Base-by-base conservation (phyloP, 164 flowering plant species). In the Annona cherimola region DNA sequence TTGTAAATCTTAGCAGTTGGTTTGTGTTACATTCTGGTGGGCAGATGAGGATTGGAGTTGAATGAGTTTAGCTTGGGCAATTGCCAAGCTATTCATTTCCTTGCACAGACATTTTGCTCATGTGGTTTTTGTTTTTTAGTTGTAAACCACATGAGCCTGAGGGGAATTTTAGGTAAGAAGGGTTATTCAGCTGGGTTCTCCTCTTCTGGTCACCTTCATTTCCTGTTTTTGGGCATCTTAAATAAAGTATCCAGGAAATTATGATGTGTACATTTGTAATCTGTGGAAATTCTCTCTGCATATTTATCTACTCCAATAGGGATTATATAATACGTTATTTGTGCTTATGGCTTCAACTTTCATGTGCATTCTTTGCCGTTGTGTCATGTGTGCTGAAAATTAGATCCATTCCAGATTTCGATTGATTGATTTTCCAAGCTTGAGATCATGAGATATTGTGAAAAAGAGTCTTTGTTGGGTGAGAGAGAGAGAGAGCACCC, bases 1-100 rank as follows among this genome's bases (percentile, higher is more conserved):
- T 61, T 42, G 89, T 86, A 87, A 79, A 83, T 87, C 76, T 40
- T 82, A 76, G 85, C 69, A 71, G 84, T 67, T 71, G 50, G 67
- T 69, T 72, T 73, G 72, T 67, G 76, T 73, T 74, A 63, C 63
- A 77, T 57, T 61, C 66, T 72, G 76, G 75, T 66, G 68, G 69
- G 62, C 72, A 70, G 74, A 8, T 46, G 61, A 70, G 69, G 57
- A 71, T 50, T 9, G 57, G n/a, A 61, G 20, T 71, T 43, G 59
- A 64, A 8, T 6, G 69, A 19, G 1, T 8, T 72, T 50, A 54
- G 81, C 73, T 75, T 74, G 72, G 78, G 76, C 73, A 42, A 44
- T 68, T 69, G 69, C 81, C 46, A 72, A 64, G 74, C 74, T 42
- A 20, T 70, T 42, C 9, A 42, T 72, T 72, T 72, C 55, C 39